Base-by-base conservation (phyloP, 2,329 filamentous ascomycete species). In the Metarhizium brunneum region DNA sequence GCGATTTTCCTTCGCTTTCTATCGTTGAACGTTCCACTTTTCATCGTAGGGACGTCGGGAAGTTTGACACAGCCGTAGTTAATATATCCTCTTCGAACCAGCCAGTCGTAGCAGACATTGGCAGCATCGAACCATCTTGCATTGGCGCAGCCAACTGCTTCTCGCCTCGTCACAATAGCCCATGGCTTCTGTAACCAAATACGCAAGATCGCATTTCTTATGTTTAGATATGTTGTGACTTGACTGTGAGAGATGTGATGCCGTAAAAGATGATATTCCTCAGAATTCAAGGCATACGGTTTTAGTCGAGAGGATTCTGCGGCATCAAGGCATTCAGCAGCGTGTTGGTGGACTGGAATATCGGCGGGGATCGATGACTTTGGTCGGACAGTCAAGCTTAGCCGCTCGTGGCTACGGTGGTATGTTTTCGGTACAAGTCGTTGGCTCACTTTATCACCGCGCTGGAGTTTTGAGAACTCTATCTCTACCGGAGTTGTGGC, bases 151-250 rank as follows among this genome's bases (percentile, higher is more conserved):
- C 94, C 94, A 48, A 92, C 82, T 6, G 94, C 94, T 70, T 96
- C 90, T 68, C 92, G 85, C 50, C 86, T 80, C 30, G 87, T 88
- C 13, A 99, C 88, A 58, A 84, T 84, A 47, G 91, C 83, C 67
- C 92, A 83, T 7, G 94, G 90, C 65, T 95, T 95, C 62, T 86
- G 83, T 40, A 88, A 81, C 94, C 94, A 99, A 45, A 97, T 73
- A 55, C 94, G 82, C 54, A 99, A 75, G 57, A 99, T 96, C 16
- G 90, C 89, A 69, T 99, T 99, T 63, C 94, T 83, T 59, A 99
- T 94, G 68, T 97, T 97, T 54, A 99, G 77, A 71, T 99, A 99
- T 13, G 90, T 89, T 2, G 92, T 96, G 61, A 96, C 90, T 71
- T 99, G 94, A 36, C 86, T 80, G 64, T 90, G 86, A 66, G 87